Percentiles rank a stretch among this genome's conserved stretches.
These are phyloP conservation scores for Capsella bursapastoris DNA, from an alignment of 345 rosid species.

Conservation along the genomic window DNA sequence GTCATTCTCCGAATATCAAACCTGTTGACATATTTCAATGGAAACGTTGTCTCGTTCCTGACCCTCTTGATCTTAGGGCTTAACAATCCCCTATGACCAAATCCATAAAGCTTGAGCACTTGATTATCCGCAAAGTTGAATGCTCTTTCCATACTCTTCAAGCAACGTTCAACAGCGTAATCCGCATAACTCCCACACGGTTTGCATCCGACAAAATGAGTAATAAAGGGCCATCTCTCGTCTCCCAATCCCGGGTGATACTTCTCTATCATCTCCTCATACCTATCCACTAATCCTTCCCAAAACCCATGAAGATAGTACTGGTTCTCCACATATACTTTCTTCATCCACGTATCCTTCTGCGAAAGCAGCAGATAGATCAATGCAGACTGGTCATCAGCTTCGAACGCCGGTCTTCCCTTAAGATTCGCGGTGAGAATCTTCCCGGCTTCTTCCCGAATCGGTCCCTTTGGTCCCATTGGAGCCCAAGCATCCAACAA, in stretches of 20 bases:
- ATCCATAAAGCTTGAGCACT: slow-evolving; percentile 86
- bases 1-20: slow-evolving; percentile 72
- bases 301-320: slow-evolving; percentile 93
- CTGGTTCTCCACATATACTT: slow-evolving; percentile 86
- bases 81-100: slow-evolving; percentile 86
- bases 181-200: slow-evolving; percentile 98
- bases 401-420: slow-evolving; percentile 91
- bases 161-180: slow-evolving; percentile 86
- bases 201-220: slow-evolving; percentile 94
- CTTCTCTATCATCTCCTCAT: slow-evolving; percentile 97
- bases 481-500: slow-evolving; percentile 97
- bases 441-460: slow-evolving; percentile 92
- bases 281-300: slow-evolving; percentile 88
- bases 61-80: slow-evolving; percentile 94
- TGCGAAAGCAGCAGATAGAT: slow-evolving; percentile 82
- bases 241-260: slow-evolving; percentile 94
- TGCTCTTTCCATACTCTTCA: slow-evolving; percentile 94
- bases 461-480: slow-evolving; percentile 85
- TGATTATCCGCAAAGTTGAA: slow-evolving; percentile 94
- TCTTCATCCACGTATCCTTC: slow-evolving; percentile 86
- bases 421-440: slow-evolving; percentile 80
- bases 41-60: slow-evolving; percentile 75
- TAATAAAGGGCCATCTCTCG: slow-evolving; percentile 96
- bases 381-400: slow-evolving; percentile 94
- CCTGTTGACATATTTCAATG: slow-evolving; percentile 70